These are phyloP conservation scores for Penicillium goetzii DNA, from an alignment of 495 filamentous ascomycete species.

Conservation along the genomic window DNA sequence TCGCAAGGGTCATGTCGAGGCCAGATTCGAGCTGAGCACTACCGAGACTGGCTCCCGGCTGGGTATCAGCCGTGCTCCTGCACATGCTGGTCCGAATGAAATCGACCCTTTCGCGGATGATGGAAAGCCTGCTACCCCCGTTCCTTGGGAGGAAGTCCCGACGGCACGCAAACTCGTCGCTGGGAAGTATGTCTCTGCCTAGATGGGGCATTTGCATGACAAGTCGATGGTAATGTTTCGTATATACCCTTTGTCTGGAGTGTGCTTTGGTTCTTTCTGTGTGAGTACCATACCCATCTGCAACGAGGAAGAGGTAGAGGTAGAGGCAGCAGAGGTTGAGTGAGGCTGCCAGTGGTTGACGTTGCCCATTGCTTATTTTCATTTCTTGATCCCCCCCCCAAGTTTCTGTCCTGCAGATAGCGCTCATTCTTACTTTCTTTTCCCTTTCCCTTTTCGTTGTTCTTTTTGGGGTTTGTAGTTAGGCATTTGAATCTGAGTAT, in stretches of 20 bases:
- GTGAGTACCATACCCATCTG: neutral
- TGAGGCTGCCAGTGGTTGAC: conserved; percentile 16
- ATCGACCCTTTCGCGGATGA: conserved; percentile 73
- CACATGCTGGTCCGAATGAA: conserved; percentile 38
- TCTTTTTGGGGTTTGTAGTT: conserved; percentile 31
- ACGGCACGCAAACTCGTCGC: conserved; percentile 72
- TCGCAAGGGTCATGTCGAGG: conserved; percentile 75
- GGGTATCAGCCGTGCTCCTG: conserved; percentile 53
- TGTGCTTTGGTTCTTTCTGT: conserved; percentile 6
- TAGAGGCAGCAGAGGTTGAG: conserved; percentile 13
- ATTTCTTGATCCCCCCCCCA: conserved; percentile 16
- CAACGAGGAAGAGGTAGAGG: neutral
- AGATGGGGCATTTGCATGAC: conserved; percentile 9
- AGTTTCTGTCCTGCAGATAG: conserved; percentile 32
- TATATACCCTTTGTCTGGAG: conserved; percentile 22
- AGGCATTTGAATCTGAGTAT: conserved; percentile 26
- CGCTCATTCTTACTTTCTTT: conserved; percentile 11
- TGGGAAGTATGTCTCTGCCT: conserved; percentile 69
- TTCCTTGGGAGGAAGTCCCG: conserved; percentile 73
- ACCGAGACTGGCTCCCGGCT: conserved; percentile 62
- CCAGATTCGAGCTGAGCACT: conserved; percentile 73
- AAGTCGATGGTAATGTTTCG: conserved; percentile 7
- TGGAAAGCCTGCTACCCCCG: conserved; percentile 41
- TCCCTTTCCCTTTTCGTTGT: conserved; percentile 13
- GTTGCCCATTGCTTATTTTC: conserved; percentile 10